phyloP scores from a whole-genome alignment of 2,329 filamentous ascomycete species.

The Colletotrichum incanum region DNA sequence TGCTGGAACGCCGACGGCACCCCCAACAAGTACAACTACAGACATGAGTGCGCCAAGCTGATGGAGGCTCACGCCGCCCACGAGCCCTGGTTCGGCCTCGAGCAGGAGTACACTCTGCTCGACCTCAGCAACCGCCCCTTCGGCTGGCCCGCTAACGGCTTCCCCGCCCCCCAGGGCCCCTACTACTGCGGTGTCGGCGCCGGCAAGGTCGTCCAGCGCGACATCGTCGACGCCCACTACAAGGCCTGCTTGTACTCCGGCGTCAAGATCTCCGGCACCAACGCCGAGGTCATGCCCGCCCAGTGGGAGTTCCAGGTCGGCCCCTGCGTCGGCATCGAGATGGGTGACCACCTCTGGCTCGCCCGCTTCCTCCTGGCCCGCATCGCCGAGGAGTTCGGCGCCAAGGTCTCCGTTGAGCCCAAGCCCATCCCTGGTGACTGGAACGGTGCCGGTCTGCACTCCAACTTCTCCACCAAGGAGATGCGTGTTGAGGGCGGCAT shows the following conservation, averaged over 20 bases:
- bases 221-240: constrained; percentile 97
- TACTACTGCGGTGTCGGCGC: constrained; percentile 95
- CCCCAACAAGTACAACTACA: constrained; percentile 99
- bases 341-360: constrained; percentile 98
- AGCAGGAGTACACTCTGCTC: constrained; percentile 87
- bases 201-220: constrained; percentile 97
- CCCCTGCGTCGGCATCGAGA: constrained; percentile 87
- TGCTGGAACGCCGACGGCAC: constrained; percentile 95
- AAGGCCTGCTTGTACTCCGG: constrained; percentile 79
- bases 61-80: constrained; percentile 90
- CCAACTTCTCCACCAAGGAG: constrained; percentile 91
- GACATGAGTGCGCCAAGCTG: constrained; percentile 89
- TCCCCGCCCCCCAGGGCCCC: constrained; percentile 92
- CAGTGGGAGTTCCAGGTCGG: constrained; percentile 99
- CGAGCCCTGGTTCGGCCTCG: constrained; percentile 96
- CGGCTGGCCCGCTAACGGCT: constrained; percentile 83
- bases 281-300: constrained; percentile 98
- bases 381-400: constrained; percentile 96
- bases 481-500: constrained; percentile 93
- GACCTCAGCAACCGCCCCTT: constrained; percentile 90
- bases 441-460: constrained; percentile 96
- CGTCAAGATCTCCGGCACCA: constrained; percentile 97
- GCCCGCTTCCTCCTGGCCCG: constrained; percentile 86
- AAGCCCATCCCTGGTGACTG: constrained; percentile 91
- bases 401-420: constrained; percentile 93